These are phyloP conservation scores for Mycena belliarum DNA, from an alignment of 768 basidiomycete species.

Conservation along the genomic window DNA sequence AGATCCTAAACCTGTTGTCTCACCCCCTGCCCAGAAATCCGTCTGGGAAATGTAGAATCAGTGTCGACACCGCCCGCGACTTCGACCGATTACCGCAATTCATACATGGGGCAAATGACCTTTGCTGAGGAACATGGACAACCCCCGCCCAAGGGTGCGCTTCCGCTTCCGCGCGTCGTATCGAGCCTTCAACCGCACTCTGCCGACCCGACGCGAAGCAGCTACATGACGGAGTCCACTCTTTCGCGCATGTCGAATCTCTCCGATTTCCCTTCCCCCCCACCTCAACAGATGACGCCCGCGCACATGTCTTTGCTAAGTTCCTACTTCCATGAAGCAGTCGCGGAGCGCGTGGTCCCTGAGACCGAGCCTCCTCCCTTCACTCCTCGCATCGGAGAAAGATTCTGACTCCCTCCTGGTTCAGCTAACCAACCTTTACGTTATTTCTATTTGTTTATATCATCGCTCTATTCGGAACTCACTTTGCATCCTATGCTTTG, in stretches of 20 bases:
- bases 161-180: constrained; percentile 11
- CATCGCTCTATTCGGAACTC: constrained; percentile 11
- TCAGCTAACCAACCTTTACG: constrained; percentile 12
- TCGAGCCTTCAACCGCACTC: constrained; percentile 27
- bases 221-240: constrained; percentile 45
- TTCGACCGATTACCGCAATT: constrained; percentile 38
- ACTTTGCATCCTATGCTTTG: constrained; percentile 6
- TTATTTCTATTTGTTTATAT: constrained; percentile 19
- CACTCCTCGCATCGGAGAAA: constrained; percentile 15
- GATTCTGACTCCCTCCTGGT: constrained; percentile 12
- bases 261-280: constrained; percentile 54
- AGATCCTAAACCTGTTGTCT: neutral
- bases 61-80: constrained; percentile 51
- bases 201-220: constrained; percentile 40
- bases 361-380: constrained; percentile 14
- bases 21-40: constrained; percentile 39
- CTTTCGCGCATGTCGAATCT: constrained; percentile 49
- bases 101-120: constrained; percentile 40
- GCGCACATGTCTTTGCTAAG: constrained; percentile 33
- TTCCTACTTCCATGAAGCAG: constrained; percentile 26
- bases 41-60: constrained; percentile 53
- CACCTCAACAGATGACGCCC: constrained; percentile 28
- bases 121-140: constrained; percentile 16
- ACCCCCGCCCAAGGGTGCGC: neutral
- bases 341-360: neutral